Evolutionary conservation across 2,329 filamentous ascomycete genomes (phyloP), one percentile per base, ranked within the genome.

Genomic region (Huntiella savannae): DNA sequence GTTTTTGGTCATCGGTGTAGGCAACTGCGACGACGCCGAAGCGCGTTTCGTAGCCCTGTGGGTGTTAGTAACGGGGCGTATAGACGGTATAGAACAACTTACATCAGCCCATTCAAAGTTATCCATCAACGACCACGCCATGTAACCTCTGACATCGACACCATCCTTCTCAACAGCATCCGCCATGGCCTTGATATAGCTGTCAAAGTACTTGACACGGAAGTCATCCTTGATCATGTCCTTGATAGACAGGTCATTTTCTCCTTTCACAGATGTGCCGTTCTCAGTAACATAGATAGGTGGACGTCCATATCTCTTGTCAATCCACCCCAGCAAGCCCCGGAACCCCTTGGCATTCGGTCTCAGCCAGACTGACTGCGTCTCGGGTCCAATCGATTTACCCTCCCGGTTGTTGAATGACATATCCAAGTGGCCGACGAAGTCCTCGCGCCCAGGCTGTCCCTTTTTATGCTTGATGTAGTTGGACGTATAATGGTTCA

Each of bases 401-500:
- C 82, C 82, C 42, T 65, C 63, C 63, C 86, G 83, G 67, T 77
- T 79, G 58, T 75, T 69, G 53, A 81, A 74, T 36, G 79, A 68
- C 2, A 76, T 70, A 55, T 91, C 81, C 33, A 92, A 64, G 60
- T 92, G 81, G 45, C 85, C 85, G 10, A 75, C 64, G 60, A 75
- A 76, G 63, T 93, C 84, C 43, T 80, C 69, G 3, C 66, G 64
- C 1, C 72, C 68, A 0, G 82, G 63, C 41, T 69, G 63, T 5
- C 69, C 71, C 5, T 71, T 69, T 56, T 75, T 74, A 63, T 87
- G 78, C 60, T 77, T 78, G 64, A 92, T 77, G 64, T 82, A 92
- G 68, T 91, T 83, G 57, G 83, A 80, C 43, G 82, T 87, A 68
- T 93, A 93, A 68, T 86, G 81, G 68, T 93, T 92, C 82, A 88